These are phyloP conservation scores for Nymphaea colorata DNA, from an alignment of 164 flowering plant species.

Conservation along the genomic window DNA sequence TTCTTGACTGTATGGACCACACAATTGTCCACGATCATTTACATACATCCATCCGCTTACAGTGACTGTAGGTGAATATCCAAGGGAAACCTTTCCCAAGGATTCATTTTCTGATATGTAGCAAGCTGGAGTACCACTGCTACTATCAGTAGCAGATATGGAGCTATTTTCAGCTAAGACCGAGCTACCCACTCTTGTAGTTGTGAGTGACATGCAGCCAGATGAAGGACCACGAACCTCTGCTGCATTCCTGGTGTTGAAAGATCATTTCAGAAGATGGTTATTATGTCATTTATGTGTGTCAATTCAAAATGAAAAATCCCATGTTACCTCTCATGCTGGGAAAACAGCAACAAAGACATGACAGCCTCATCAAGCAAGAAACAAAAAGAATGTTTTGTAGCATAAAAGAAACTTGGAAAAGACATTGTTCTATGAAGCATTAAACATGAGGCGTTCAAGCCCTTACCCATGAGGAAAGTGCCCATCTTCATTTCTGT, in stretches of 20 bases:
- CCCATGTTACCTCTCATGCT: not conserved
- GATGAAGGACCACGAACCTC: constrained; percentile 9
- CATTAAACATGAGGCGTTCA: not conserved
- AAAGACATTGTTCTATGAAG: not conserved
- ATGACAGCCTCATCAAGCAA: not conserved
- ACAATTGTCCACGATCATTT: constrained; percentile 70
- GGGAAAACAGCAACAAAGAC: not conserved
- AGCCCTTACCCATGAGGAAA: constrained; percentile 11
- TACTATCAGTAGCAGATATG: constrained; percentile 20
- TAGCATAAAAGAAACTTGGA: not conserved
- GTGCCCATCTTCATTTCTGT: constrained; percentile 1
- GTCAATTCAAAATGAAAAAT: too few relatives aligned
- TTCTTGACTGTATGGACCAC: constrained; percentile 86
- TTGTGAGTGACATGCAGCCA: constrained; percentile 14
- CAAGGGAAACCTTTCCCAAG: constrained; percentile 16
- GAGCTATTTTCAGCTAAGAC: constrained; percentile 29
- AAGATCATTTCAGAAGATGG: not conserved
- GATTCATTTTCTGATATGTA: constrained; percentile 13
- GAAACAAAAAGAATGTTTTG: not conserved
- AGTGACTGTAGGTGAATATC: constrained; percentile 17
- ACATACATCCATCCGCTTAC: constrained; percentile 94
- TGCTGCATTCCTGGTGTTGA: constrained; percentile 12
- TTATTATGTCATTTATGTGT: too few relatives aligned
- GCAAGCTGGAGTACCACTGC: constrained; percentile 13
- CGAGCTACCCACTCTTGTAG: constrained; percentile 13